phyloP scores from a whole-genome alignment of 306 rosid genomes.

The Gleditsia sinensis region DNA sequence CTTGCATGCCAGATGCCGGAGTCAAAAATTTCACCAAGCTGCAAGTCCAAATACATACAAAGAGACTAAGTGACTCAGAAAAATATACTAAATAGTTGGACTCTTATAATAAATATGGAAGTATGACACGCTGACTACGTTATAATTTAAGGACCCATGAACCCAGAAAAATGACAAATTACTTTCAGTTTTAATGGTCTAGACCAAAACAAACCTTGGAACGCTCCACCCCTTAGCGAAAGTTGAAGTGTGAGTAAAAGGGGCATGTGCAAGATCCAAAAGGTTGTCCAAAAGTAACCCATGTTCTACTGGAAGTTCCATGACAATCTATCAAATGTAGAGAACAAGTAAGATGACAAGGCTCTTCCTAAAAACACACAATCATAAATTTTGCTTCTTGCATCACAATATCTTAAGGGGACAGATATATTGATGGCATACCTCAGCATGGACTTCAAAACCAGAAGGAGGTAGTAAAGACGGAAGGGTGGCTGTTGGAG shows the following conservation, averaged over 20 bases:
- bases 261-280: slow-evolving; percentile 98
- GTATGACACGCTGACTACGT: neutral
- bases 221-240: slow-evolving; percentile 98
- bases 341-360: slow-evolving; percentile 30
- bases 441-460: slow-evolving; percentile 90
- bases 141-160: neutral
- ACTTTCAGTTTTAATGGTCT: neutral
- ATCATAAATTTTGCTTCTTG: slow-evolving; percentile 14
- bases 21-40: slow-evolving; percentile 93
- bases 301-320: slow-evolving; percentile 92
- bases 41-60: slow-evolving; percentile 46
- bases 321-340: slow-evolving; percentile 62
- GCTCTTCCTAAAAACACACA: neutral
- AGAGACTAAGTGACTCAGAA: slow-evolving; percentile 11
- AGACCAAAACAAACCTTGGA: slow-evolving; percentile 73
- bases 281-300: slow-evolving; percentile 97
- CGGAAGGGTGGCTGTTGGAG: slow-evolving; percentile 73
- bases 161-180: neutral
- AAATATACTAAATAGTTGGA: neutral
- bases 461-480: slow-evolving; percentile 87
- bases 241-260: slow-evolving; percentile 97
- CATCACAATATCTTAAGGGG: slow-evolving; percentile 2
- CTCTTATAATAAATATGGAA: neutral
- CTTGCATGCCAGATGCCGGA: slow-evolving; percentile 85
- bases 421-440: slow-evolving; percentile 30